Evolutionary conservation across 2,329 filamentous ascomycete species (phyloP), one percentile per base, ranked within the genome.

Genomic region (Nakataea oryzae): DNA sequence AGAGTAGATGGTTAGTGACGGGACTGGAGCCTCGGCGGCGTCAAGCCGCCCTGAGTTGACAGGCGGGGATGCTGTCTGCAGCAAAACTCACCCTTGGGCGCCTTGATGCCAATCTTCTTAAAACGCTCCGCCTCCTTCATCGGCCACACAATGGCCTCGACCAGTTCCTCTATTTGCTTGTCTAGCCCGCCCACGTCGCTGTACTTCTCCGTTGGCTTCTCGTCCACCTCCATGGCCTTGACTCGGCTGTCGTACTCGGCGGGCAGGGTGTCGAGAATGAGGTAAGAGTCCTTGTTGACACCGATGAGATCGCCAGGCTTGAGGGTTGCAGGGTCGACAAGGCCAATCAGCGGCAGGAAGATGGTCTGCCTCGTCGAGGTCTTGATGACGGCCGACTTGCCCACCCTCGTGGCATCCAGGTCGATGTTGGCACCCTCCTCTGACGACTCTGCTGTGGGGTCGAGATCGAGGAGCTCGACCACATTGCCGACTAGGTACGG

Each of bases 71-170:
- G 41, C 21, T n/a, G 24, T 50, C 21, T 8, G 21, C 41, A 9
- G 41, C 5, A 24, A 3, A 50, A 50, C 24, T 54, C 85, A 97
- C 95, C 95, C 79, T 99, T 99, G 17, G 95, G 95, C 54, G 95
- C 93, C 80, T 99, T 99, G 82, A 99, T 99, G 69, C 95, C 95
- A 71, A 99, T 97, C 84, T 97, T 97, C 84, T 97, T 97, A 81
- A 99, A 99, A 26, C 93, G 86, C 70, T 99, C 96, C 1, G 95
- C 93, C 78, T 99, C 93, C 84, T 97, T 97, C 95, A 99, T 99
- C 2, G 95, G 95, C 93, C 93, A 97, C 32, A 99, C 95, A 59
- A 99, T 95, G 62, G 95, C 95, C 79, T 99, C 95, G 11, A 99
- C 93, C 62, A 99, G 84, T 78, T 99, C 96, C 75, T 97, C 93